phyloP scores from a whole-genome alignment of 108 stramenopile species.

The Nitzschia sp. region DNA sequence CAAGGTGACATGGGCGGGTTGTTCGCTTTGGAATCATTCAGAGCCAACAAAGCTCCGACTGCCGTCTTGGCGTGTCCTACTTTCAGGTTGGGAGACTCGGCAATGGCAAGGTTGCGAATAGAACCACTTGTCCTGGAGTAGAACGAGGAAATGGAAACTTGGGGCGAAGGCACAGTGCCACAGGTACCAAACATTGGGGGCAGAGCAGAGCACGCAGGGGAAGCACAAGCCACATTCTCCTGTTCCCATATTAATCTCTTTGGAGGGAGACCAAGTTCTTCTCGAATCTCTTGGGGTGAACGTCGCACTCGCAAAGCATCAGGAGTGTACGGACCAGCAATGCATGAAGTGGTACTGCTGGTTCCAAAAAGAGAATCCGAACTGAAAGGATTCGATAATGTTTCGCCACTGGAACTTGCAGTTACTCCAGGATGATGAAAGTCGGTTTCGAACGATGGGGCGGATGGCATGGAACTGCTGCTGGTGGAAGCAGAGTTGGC shows the following conservation, averaged over 20 bases:
- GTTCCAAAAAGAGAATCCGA: not conserved
- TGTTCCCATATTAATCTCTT: not conserved
- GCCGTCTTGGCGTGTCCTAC: slow-evolving; percentile 41
- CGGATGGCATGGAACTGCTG: not conserved
- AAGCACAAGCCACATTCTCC: not conserved
- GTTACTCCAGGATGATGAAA: slow-evolving; percentile 20
- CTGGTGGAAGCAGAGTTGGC: not conserved
- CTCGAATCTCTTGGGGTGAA: slow-evolving; percentile 24
- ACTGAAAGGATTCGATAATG: not conserved
- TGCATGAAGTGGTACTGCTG: not conserved
- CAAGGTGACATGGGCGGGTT: not conserved
- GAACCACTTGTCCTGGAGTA: not conserved
- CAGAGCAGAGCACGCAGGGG: not conserved
- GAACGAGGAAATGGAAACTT: slow-evolving; percentile 26
- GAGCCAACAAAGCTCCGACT: slow-evolving; percentile 38
- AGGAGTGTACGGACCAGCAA: slow-evolving; percentile 29
- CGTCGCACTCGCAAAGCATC: slow-evolving; percentile 36
- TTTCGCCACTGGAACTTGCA: slow-evolving; percentile 33
- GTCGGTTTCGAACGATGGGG: not conserved
- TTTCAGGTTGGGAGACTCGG: slow-evolving; percentile 34
- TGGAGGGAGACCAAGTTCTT: slow-evolving; percentile 23
- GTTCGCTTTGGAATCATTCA: not conserved
- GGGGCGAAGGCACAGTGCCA: slow-evolving; percentile 5
- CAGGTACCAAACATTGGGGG: not conserved
- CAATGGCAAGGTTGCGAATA: slow-evolving; percentile 20